Evolutionary conservation across 1,284 basidiomycete species (phyloP), one percentile per base, ranked within the genome.

Genomic region (Calocybe gambosa): DNA sequence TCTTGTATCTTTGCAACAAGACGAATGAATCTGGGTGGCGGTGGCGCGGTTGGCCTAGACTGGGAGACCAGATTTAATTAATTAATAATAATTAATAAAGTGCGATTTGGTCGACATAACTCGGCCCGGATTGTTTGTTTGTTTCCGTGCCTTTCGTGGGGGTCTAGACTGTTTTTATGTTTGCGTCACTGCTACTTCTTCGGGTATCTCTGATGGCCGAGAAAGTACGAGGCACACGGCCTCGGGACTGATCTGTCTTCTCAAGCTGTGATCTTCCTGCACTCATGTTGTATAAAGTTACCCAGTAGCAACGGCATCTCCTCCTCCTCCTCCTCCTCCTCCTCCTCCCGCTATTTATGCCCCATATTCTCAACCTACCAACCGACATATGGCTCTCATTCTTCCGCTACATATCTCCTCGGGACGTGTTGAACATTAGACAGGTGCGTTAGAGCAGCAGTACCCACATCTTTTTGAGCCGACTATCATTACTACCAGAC

Each of bases 91-190:
- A n/a, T n/a, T n/a, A 26, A 9, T 5, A 62, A 63, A 57, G 64
- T 69, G 67, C 67, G 67, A 68, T 69, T 66, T 54, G 61, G 60
- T 68, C 67, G 68, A 67, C 55, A 62, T 52, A 47, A 50, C 43
- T 40, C 50, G 56, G 52, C 38, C 58, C 56, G 50, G 54, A 40
- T 43, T 51, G 29, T n/a, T n/a, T 43, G 55, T 53, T 46, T 29
- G 46, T 55, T 38, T 60, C 64, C 62, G 65, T 56, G 60, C 46
- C 56, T 65, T 66, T 65, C 63, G 65, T 64, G 55, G 40, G 23
- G 43, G 46, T 31, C 42, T 48, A 50, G 45, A 51, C 48, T 43
- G 12, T 31, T 31, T 13, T 31, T 10, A 31, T 31, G 6, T 35
- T 39, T 36, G 38, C 38, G 36, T 38, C 18, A 36, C 28, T 39